Evolutionary conservation across 495 filamentous ascomycete genomes (phyloP), one percentile per base, ranked within the genome.

Genomic region (Aspergillus sparsus): DNA sequence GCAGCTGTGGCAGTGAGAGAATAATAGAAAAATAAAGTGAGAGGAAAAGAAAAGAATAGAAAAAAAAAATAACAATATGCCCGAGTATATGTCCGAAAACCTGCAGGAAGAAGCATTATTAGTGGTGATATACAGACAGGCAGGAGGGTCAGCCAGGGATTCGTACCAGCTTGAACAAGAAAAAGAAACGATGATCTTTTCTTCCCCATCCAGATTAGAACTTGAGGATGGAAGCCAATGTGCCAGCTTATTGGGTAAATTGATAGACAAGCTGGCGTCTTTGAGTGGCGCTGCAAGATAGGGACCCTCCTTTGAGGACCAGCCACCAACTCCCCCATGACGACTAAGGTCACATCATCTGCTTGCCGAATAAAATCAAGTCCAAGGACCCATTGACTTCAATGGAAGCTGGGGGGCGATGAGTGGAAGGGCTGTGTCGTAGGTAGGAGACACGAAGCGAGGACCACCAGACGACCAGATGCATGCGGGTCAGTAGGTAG

Each of bases 101-200:
- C 31, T 62, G 65, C 62, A 68, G 62, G 59, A 64, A 55, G 61
- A 61, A 57, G 61, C 55, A 66, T 60, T 60, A 62, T 68, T 53
- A 58, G 50, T 35, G 39, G 59, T 64, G 60, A 62, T 68, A 64
- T 68, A 64, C 61, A 53, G 57, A 50, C 39, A 59, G 58, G 27
- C 52, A 61, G 61, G 51, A 63, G 55, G 60, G 59, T 56, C 56
- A 61, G 59, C 57, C 47, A 62, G 60, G 63, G 60, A 66, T 57
- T 57, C 13, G 53, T 59, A 53, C 56, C 31, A 50, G 10, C 61
- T 67, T 35, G 55, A 61, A 63, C 41, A 58, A 63, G 58, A 53
- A 63, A 61, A 61, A 59, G 51, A 57, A 59, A 53, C 39, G 61
- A 32, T 44, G 58, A 63, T 63, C 61, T 41, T 62, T 63, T 31